Base-by-base conservation (phyloP, 345 rosid species). In the Pistacia vera region DNA sequence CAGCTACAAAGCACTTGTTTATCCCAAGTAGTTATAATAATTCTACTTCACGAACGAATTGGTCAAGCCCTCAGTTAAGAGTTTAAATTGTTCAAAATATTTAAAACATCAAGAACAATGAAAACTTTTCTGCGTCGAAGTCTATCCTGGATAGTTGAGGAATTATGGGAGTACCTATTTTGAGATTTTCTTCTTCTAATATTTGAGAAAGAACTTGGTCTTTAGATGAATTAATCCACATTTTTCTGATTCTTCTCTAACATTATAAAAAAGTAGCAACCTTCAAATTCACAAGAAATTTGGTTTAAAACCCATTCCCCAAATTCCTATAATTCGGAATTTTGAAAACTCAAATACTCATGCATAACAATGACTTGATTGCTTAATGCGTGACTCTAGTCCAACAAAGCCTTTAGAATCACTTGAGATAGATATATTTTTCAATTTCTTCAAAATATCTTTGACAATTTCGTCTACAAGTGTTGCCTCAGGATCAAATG, bases 231-330 rank as follows among this genome's bases (percentile, higher is more conserved):
- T 35, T 61, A 61, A n/a, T 18, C 61, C 64, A 0, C 1, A 33
- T 14, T 25, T 28, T 61, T 28, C 17, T 28, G 17, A 61, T 2
- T 61, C 38, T 44, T 44, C 55, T 12, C 55, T 66, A n/a, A 66
- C 33, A 12, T 66, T 46, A 16, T 54, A n/a, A 20, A 11, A 10
- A 66, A 66, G 7, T 8, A n/a, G 0, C 18, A 35, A 5, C 70
- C 55, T 4, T 66, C 70, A 46, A 46, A 66, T 4, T 66, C 54
- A 66, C 48, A 2, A 4, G 68, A 36, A 64, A 38, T 8, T 38
- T 64, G 68, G n/a, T 64, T 64, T 13, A 64, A 64, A 64, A 64
- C 68, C 68, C 68, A 64, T 64, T 48, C 49, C 68, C 68, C 68
- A 64, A 18, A 64, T 64, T 36, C 49, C 68, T 64, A 64, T 3